Conservation (phyloP, 352 stramenopile genomes). For the Pythium grandisporangium region DNA sequence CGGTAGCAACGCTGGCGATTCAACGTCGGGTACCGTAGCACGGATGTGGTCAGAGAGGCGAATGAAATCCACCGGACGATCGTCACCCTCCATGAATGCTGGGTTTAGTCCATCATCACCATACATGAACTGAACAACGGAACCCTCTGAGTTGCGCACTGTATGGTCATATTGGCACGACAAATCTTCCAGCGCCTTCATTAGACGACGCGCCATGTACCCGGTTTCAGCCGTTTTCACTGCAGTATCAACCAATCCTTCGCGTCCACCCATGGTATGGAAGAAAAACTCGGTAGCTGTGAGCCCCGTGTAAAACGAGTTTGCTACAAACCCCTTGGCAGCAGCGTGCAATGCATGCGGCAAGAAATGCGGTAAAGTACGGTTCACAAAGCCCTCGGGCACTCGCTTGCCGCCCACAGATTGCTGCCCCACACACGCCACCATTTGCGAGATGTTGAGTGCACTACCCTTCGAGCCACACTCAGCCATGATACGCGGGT, state of each 20-base stretch:
- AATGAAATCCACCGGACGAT: conserved; percentile 95
- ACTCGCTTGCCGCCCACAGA: conserved; percentile 98
- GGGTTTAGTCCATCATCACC: conserved; percentile 99
- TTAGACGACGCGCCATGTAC: conserved; percentile 98
- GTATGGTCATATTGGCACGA: conserved; percentile 92
- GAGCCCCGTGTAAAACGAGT: conserved; percentile 98
- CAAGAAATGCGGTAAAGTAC: conserved; percentile 96
- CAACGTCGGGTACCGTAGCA: conserved; percentile 60
- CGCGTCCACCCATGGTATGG: conserved; percentile 98
- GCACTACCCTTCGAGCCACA: conserved; percentile 98
- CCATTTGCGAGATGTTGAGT: conserved; percentile 99
- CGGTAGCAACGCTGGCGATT: conserved; percentile 59
- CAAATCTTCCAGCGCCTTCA: conserved; percentile 98
- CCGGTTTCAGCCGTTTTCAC: conserved; percentile 99
- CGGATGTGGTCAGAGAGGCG: conserved; percentile 89
- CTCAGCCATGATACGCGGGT: conserved; percentile 96
- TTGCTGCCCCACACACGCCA: conserved; percentile 98
- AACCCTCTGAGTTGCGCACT: conserved; percentile 81
- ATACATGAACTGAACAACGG: conserved; percentile 99
- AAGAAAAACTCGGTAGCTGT: conserved; percentile 99
- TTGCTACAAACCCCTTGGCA: conserved; percentile 99
- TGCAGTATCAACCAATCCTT: conserved; percentile 99
- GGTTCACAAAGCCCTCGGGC: conserved; percentile 97
- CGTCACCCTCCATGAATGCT: conserved; percentile 92
- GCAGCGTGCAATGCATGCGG: conserved; percentile 90